phyloP scores from a whole-genome alignment of 1,139 yeast species.

The Waltiozyma sp. region DNA sequence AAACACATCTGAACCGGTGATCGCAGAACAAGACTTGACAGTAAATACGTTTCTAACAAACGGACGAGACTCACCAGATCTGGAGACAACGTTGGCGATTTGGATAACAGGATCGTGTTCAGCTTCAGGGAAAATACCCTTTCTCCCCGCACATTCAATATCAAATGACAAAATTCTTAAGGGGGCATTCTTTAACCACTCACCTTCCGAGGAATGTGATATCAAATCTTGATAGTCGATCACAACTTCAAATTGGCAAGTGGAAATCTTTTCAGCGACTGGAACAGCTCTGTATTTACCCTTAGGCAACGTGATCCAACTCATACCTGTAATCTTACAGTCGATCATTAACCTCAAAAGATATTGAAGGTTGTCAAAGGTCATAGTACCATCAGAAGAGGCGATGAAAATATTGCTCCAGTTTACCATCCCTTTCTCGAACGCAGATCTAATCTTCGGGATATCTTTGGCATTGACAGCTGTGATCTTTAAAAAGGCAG shows the following conservation, averaged over 20 bases:
- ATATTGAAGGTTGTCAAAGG: constrained; percentile 87
- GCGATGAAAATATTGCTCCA: constrained; percentile 51
- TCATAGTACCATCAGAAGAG: constrained; percentile 41
- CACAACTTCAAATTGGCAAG: constrained; percentile 76
- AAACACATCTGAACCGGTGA: constrained; percentile 85
- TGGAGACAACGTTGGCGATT: constrained; percentile 87
- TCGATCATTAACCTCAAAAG: constrained; percentile 85
- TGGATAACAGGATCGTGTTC: constrained; percentile 91
- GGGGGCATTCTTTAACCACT: constrained; percentile 91
- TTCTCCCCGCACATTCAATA: constrained; percentile 97
- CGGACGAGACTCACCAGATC: constrained; percentile 75
- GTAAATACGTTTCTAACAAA: constrained; percentile 93
- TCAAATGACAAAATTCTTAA: constrained; percentile 88
- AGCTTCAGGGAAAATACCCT: constrained; percentile 94
- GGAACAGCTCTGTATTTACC: constrained; percentile 48
- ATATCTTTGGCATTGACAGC: constrained; percentile 57
- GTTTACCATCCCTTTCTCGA: constrained; percentile 75
- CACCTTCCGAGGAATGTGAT: constrained; percentile 84
- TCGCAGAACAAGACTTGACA: constrained; percentile 81
- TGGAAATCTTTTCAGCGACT: constrained; percentile 37
- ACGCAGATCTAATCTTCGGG: constrained; percentile 58
- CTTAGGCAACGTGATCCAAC: constrained; percentile 87
- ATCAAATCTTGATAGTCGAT: constrained; percentile 59
- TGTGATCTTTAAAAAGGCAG: constrained; percentile 70
- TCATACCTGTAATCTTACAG: constrained; percentile 89